Evolutionary conservation across 192 early-diverging fungal genomes (phyloP), one percentile per base, ranked within the genome.

Genomic region (Jimgerdemannia flammicorona): DNA sequence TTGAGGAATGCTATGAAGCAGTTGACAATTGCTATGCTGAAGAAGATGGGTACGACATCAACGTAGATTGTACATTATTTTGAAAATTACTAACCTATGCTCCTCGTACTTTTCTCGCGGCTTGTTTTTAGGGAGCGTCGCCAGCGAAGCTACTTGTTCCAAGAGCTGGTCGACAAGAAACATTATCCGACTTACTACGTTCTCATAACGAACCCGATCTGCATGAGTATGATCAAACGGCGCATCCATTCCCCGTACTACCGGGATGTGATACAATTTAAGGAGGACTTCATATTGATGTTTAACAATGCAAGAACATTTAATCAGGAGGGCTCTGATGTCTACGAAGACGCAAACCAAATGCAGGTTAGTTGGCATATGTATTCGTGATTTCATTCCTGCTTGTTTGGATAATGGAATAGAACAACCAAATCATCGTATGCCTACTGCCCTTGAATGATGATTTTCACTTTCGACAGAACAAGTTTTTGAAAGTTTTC

Each of bases 291-390:
- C 75, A 78, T 89, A 72, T 84, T 93, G 29, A 95, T 99, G 93
- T 96, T 95, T 73, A 75, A 92, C 80, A 99, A 99, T 74, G 98
- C 98, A 6, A 89, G 90, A 79, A 93, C 86, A 4, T 99, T 95
- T 82, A 99, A 99, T 78, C 85, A 93, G 80, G 93, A 96, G 73
- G 94, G 91, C 10, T 96, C 94, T n/a, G 84, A 88, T 70, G 93
- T 99, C 0, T 97, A 93, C 82, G 84, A 91, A n/a, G 96, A 99
- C 80, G 96, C 97, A 10, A 83, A 89, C 44, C 71, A 78, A 44
- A 76, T 89, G 78, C 80, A 87, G 84, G 87, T 85, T 49, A 14
- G 49, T 59, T 14, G 14, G 14, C 49, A 10, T 18, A 19, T 4
- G 19, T 1, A 65, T n/a, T 39, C 10, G 19, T 66, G 17, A 4